Evolutionary conservation across 2,329 filamentous ascomycete genomes (phyloP), one percentile per base, ranked within the genome.

Genomic region (Cladobotryum protrusum): DNA sequence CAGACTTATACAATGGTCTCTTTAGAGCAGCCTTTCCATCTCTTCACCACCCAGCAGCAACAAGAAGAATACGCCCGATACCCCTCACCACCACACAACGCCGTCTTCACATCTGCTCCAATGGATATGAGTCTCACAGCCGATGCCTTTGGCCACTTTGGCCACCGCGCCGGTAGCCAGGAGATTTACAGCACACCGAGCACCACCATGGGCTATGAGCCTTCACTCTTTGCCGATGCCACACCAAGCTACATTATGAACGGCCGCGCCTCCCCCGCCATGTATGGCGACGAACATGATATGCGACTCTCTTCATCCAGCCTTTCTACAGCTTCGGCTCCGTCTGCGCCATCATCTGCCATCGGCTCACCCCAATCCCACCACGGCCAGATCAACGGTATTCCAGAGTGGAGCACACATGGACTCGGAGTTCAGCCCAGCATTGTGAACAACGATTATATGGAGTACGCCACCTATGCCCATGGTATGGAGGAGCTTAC

Each of bases 331-430:
- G 75, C 74, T 19, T 85, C 80, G 52, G 83, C 68, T 49, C 79
- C 72, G 47, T 87, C 85, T 46, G 81, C 80, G 4, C 73, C 83
- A 6, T 86, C 83, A 1, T 87, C 84, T 8, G 81, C 79, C 48
- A 78, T 83, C 54, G 82, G 82, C 50, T 87, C 84, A 18, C 84
- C 84, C 20, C 79, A 82, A 59, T 83, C 82, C 2, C 76, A 78
- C 55, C 76, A 79, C 59, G 76, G 77, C 49, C 78, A 79, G 57
- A 67, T 77, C 55, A 78, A 78, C 53, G 72, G 73, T 59, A 74
- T 80, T 45, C 73, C 81, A 42, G 79, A 82, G 52, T 87, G 82
- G 80, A 66, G 74, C 56, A 67, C 72, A 17, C 61, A 63, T 46
- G 76, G 76, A 47, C 69, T 86, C 34, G 79, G 76, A 45, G 72